Evolutionary conservation across 768 basidiomycete genomes (phyloP).

Genomic region (Kwoniella pini): DNA sequence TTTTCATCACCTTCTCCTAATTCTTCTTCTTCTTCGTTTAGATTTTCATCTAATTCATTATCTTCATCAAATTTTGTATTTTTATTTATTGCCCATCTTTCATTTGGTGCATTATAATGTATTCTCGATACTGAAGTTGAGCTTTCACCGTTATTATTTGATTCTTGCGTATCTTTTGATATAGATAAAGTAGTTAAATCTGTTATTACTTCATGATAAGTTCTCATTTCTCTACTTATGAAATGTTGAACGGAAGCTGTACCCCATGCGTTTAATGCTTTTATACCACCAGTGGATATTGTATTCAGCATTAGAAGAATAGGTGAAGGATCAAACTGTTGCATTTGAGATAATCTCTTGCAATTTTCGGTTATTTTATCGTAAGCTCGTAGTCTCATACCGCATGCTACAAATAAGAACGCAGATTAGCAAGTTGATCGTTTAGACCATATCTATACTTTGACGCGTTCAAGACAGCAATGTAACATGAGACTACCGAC

Average conservation of each 20-base stretch:
- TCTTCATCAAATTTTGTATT: conserved; percentile 13
- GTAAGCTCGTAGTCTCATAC: conserved; percentile 63
- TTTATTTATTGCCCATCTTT: conserved; percentile 23
- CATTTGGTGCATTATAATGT: conserved; percentile 15
- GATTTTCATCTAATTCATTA: conserved; percentile 3
- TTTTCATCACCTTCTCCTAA: conserved; percentile 52
- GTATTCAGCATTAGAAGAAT: conserved; percentile 72
- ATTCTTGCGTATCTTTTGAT: not conserved
- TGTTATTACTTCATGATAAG: conserved; percentile 62
- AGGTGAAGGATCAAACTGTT: conserved; percentile 88
- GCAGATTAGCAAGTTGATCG: too few species aligned
- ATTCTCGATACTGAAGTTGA: conserved; percentile 51
- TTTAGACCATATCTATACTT: not conserved
- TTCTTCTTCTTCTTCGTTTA: conserved; percentile 41
- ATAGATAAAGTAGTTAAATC: conserved; percentile 2
- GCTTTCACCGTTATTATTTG: conserved; percentile 48
- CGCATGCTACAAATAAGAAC: conserved; percentile 70
- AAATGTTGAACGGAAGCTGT: conserved; percentile 79
- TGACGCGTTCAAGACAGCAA: too few species aligned
- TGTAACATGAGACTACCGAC: not conserved
- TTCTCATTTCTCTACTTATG: conserved; percentile 73
- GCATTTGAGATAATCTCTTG: conserved; percentile 69
- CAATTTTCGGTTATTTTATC: conserved; percentile 69
- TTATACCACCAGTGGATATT: conserved; percentile 67
- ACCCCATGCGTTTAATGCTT: conserved; percentile 73